Evolutionary conservation across 345 rosid genomes (phyloP), one percentile per base, ranked within the genome.

Genomic region (Lumnitzera racemosa): DNA sequence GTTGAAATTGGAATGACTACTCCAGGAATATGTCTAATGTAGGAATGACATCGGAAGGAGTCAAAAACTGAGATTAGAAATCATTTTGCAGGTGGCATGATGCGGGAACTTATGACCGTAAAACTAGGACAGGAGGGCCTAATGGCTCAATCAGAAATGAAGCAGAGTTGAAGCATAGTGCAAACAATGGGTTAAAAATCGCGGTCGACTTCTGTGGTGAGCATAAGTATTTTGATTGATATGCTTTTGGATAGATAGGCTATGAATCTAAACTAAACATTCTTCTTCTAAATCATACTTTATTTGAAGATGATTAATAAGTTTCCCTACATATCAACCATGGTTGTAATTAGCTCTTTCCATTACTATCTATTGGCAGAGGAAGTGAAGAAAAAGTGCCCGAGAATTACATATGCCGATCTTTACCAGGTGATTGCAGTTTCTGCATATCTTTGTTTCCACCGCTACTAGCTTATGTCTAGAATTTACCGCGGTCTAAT

Each of bases 71-170:
- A 36, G 43, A 36, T 56, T 49, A 27, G 53, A 29, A 8, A 15
- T 65, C 49, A 23, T 2, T 27, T 49, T 63, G 66, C 63, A 86
- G 91, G 70, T 90, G 92, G 92, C 96, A 88, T 57, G 90, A 92
- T 43, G 98, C 98, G 9, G 96, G 98, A 62, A 91, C 96, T 15
- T 89, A 89, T 57, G 94, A 89, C 71, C 85, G 87, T 2, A 80
- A 71, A 47, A 83, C 83, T 10, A 83, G 73, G 72, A 89, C 85
- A 0, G 96, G 98, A 63, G 98, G 98, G n/a, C 83, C 96, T 46
- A 57, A 92, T 69, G 98, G 96, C 29, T 89, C 98, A 1, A 85
- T 87, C 24, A 74, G 96, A 75, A 70, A 61, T 31, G 71, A 77
- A 64, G 50, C 68, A 6, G 96, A 89, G 78, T 72, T 74, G 31